Evolutionary conservation across 345 rosid species (phyloP).

Genomic region (Leavenworthia alabamica): DNA sequence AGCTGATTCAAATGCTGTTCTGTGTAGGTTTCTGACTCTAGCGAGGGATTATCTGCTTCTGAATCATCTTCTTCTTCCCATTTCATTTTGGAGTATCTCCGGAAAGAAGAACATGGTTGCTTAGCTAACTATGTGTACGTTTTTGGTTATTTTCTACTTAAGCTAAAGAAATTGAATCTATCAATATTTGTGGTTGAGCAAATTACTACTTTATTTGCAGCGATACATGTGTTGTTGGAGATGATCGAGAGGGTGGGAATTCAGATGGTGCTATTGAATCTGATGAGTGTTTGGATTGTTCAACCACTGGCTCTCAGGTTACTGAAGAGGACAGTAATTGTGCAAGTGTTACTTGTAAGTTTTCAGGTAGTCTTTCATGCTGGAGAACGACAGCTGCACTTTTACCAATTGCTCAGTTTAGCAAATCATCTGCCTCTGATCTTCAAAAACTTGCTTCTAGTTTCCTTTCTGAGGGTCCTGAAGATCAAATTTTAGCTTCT

Average conservation of each 20-base stretch:
- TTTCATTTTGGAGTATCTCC: slow-evolving; percentile 52
- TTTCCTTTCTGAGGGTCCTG: slow-evolving; percentile 50
- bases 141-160: neutral
- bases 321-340: slow-evolving; percentile 19
- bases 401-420: slow-evolving; percentile 55
- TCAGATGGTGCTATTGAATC: slow-evolving; percentile 19
- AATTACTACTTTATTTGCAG: slow-evolving; percentile 32
- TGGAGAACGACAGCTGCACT: slow-evolving; percentile 43
- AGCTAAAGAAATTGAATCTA: neutral
- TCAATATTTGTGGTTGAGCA: neutral
- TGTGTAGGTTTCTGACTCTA: slow-evolving; percentile 41
- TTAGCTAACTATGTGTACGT: slow-evolving; percentile 53
- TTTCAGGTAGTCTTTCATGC: slow-evolving; percentile 45
- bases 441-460: slow-evolving; percentile 49
- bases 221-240: slow-evolving; percentile 31
- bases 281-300: slow-evolving; percentile 11
- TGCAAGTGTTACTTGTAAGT: slow-evolving; percentile 31
- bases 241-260: slow-evolving; percentile 22
- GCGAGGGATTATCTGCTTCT: slow-evolving; percentile 41
- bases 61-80: slow-evolving; percentile 31
- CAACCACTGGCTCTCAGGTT: slow-evolving; percentile 20
- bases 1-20: slow-evolving; percentile 8
- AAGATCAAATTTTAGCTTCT: slow-evolving; percentile 59
- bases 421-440: slow-evolving; percentile 33
- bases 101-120: slow-evolving; percentile 39